Evolutionary conservation across 2,329 filamentous ascomycete species (phyloP).

Genomic region (Fusarium setosum): DNA sequence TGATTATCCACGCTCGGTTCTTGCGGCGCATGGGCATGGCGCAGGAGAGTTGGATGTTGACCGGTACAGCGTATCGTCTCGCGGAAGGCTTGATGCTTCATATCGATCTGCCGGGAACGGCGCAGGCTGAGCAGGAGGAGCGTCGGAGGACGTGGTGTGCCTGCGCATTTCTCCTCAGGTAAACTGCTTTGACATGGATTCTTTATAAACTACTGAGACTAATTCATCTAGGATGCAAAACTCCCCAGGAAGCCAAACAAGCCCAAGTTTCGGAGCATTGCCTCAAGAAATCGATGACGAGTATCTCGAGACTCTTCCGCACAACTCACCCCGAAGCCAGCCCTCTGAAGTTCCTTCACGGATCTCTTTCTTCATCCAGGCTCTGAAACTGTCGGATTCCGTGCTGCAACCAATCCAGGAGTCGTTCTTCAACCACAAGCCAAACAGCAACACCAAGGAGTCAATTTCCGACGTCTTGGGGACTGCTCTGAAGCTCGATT

Average conservation of each 20-base stretch:
- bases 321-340: slow-evolving; percentile 17
- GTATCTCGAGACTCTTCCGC: slow-evolving; percentile 25
- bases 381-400: slow-evolving; percentile 31
- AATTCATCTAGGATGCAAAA: slow-evolving; percentile 30
- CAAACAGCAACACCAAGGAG: slow-evolving; percentile 4
- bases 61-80: slow-evolving; percentile 38
- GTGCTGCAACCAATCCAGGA: slow-evolving; percentile 37
- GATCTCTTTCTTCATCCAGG: slow-evolving; percentile 38
- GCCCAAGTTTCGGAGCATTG: slow-evolving; percentile 22
- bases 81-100: slow-evolving; percentile 40
- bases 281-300: slow-evolving; percentile 41
- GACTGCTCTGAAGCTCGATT: slow-evolving; percentile 32
- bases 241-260: slow-evolving; percentile 18
- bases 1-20: slow-evolving; percentile 40
- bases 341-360: slow-evolving; percentile 33
- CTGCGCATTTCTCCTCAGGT: slow-evolving; percentile 35
- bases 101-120: slow-evolving; percentile 35
- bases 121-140: slow-evolving; percentile 37
- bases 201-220: neutral
- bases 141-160: slow-evolving; percentile 41
- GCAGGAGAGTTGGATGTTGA: slow-evolving; percentile 41
- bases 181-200: neutral
- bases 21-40: slow-evolving; percentile 28
- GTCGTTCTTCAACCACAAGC: slow-evolving; percentile 15
- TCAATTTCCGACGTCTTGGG: slow-evolving; percentile 22